These are phyloP conservation scores for Leccinum variicolor DNA, from an alignment of 768 basidiomycete genomes.

Conservation along the genomic window DNA sequence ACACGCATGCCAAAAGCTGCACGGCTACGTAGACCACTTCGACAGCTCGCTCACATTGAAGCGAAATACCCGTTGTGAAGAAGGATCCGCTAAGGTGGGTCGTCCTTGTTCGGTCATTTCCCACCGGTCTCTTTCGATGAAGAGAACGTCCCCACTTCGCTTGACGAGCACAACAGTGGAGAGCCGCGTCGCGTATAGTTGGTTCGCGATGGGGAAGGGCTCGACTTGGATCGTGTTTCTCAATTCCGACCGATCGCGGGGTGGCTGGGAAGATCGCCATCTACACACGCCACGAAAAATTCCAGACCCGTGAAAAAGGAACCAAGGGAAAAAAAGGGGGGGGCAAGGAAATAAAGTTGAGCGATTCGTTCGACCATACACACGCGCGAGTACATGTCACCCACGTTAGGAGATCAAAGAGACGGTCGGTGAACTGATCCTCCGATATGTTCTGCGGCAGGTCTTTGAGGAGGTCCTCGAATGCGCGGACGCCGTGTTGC, in stretches of 20 bases:
- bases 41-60: constrained; percentile 35
- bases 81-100: constrained; percentile 36
- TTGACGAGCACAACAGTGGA: constrained; percentile 69
- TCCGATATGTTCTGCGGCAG: constrained; percentile 41
- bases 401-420: constrained; percentile 71
- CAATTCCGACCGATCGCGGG: constrained; percentile 50
- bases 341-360: neutral
- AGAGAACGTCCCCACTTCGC: constrained; percentile 56
- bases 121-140: constrained; percentile 75
- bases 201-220: constrained; percentile 37
- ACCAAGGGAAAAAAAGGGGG: neutral
- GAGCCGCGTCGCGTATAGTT: constrained; percentile 64
- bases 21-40: constrained; percentile 17
- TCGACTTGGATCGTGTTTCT: constrained; percentile 61
- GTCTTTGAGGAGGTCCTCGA: constrained; percentile 42
- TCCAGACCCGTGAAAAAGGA: neutral
- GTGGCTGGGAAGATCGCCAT: constrained; percentile 35
- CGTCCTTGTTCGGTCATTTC: constrained; percentile 37
- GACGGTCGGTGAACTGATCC: constrained; percentile 48
- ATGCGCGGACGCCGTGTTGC: constrained; percentile 46
- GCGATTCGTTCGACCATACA: constrained; percentile 2
- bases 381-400: constrained; percentile 30
- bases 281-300: constrained; percentile 6
- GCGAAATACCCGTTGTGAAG: constrained; percentile 49
- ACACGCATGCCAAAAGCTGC: constrained; percentile 8